Evolutionary conservation across 768 basidiomycete species (phyloP), one percentile per base, ranked within the genome.

Genomic region (Dendrothele bispora): DNA sequence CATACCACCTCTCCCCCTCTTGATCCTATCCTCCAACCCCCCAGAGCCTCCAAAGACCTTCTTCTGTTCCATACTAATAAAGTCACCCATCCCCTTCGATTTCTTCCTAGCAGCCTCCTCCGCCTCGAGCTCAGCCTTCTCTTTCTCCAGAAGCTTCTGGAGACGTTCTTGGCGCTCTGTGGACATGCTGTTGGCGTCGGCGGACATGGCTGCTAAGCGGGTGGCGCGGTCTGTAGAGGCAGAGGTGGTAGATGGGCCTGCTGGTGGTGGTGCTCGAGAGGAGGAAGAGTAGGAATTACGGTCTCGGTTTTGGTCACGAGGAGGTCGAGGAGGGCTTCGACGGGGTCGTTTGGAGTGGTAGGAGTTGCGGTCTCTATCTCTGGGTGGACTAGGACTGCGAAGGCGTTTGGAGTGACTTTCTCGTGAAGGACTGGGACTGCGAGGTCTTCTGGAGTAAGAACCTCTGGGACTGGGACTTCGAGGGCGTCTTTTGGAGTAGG

Each of bases 121-220:
- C 20, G 73, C 81, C 55, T 83, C 91, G 5, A 82, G 61, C 54
- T 93, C 88, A 17, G 78, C 84, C 59, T 84, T 88, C 64, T 97
- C 93, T 61, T 82, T 81, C 61, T 82, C 83, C 22, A 91, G 69
- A 46, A 91, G 62, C 15, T 73, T 71, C 3, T 81, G 73, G 8
- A 98, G 70, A 18, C 88, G 81, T 53, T 83, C 79, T 50, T 86
- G 80, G 21, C 95, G 83, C 37, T 92, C 84, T 1, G 65, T 63
- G 38, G 80, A 78, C 70, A 92, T 75, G 7, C 66, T 64, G n/a
- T 72, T 64, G 1, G 95, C 95, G 49, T 86, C 81, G 2, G 77
- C 67, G 20, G 84, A 68, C 95, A 98, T 98, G 4, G 92, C 88
- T 0, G 91, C 95, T 24, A 98, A 73, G n/a, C 90, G 84, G 22